phyloP scores from a whole-genome alignment of 2,329 filamentous ascomycete species.

The Hymenoscyphus scutula region DNA sequence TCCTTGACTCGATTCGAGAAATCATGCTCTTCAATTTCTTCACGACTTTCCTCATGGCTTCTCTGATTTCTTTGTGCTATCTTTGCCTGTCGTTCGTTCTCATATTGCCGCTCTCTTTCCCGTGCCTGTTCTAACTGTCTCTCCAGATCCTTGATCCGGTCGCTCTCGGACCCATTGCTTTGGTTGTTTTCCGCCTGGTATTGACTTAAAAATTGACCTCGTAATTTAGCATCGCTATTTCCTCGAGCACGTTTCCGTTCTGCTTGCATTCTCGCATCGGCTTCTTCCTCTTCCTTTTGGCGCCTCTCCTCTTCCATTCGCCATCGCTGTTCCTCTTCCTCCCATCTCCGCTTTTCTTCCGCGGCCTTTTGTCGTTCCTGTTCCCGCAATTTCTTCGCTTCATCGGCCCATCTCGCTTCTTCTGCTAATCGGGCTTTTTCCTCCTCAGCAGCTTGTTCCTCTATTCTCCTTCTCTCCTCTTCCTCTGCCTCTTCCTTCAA shows the following conservation, averaged over 20 bases:
- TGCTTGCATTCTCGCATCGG: slow-evolving; percentile 63
- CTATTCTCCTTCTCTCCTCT: slow-evolving; percentile 46
- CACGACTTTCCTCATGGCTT: slow-evolving; percentile 27
- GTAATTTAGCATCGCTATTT: slow-evolving; percentile 65
- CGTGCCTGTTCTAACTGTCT: slow-evolving; percentile 65
- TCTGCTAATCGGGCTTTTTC: slow-evolving; percentile 60
- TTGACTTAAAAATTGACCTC: slow-evolving; percentile 82
- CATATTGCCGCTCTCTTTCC: slow-evolving; percentile 63
- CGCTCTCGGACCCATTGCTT: slow-evolving; percentile 49
- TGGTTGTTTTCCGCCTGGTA: slow-evolving; percentile 70
- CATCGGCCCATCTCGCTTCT: slow-evolving; percentile 64
- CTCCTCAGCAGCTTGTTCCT: slow-evolving; percentile 56
- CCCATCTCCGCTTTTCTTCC: slow-evolving; percentile 71
- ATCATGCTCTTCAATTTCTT: slow-evolving; percentile 34
- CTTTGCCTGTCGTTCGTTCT: slow-evolving; percentile 56
- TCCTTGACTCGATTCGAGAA: slow-evolving; percentile 30
- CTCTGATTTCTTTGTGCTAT: slow-evolving; percentile 16
- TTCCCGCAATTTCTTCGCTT: slow-evolving; percentile 58
- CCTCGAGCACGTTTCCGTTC: slow-evolving; percentile 61
- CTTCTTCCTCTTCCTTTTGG: slow-evolving; percentile 69
- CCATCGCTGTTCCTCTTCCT: slow-evolving; percentile 75
- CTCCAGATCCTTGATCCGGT: slow-evolving; percentile 78
- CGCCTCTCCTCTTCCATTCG: slow-evolving; percentile 71
- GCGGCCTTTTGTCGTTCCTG: slow-evolving; percentile 58
- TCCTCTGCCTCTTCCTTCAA: slow-evolving; percentile 54